Conservation (phyloP, 129 eudicot species). For the Ambrosia trifida region DNA sequence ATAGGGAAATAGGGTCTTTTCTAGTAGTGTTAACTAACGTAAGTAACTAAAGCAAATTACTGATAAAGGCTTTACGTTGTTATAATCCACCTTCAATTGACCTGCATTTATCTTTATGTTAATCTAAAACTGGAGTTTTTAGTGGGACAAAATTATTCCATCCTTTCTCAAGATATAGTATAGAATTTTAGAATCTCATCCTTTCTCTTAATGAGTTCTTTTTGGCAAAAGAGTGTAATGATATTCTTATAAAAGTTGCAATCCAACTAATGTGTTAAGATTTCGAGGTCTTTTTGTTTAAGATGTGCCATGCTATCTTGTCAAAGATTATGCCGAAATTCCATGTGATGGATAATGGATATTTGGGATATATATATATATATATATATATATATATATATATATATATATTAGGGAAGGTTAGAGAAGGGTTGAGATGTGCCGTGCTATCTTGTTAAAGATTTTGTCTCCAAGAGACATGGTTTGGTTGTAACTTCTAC, state of each 20-base stretch:
- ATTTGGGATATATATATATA: background rate
- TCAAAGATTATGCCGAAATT: no score
- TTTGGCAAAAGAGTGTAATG: no score
- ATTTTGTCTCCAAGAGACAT: background rate
- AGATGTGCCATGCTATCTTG: no score
- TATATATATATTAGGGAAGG: background rate
- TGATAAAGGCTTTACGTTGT: no score
- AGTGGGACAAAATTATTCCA: slow-evolving; percentile 2
- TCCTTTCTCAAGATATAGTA: background rate
- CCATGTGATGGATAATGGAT: background rate
- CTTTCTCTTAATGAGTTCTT: background rate
- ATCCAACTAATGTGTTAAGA: background rate
- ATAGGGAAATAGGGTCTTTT: no score
- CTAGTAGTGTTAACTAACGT: no score
- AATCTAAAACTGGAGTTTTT: background rate
- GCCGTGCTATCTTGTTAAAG: background rate
- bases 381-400: no score
- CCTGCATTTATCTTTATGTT: slow-evolving; percentile 7
- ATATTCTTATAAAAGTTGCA: no score
- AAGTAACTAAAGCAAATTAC: no score
- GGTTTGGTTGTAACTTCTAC: no score
- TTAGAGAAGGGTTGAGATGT: background rate
- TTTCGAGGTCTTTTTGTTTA: no score
- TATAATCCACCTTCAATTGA: background rate
- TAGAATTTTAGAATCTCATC: background rate